Base-by-base conservation (phyloP, 169 alveolate genomes). In the Pseudocohnilembus persalinus region DNA sequence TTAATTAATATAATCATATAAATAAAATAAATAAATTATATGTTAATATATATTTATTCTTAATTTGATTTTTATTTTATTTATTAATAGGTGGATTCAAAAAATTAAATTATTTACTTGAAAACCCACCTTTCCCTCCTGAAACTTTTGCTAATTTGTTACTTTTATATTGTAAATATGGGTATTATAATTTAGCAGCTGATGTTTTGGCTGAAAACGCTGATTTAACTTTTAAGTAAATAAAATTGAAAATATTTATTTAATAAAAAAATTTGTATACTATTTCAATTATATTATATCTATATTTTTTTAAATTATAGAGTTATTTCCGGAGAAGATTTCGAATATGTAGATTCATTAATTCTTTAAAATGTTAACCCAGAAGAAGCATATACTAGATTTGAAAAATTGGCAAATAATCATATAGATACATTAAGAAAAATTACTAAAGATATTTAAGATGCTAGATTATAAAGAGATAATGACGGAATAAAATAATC, bases 191-290 rank as follows among this genome's bases (percentile, higher is more conserved):
- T 78, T 91, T 96, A 29, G 99, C 99, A 20, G 98, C 98, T 24
- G 99, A 97, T 92, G 95, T 97, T 73, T 88, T 95, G 26, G 98
- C 98, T 78, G 98, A 97, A 89, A 96, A 97, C 79, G 94, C 97
- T n/a, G 96, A 95, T 78, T 89, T 97, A 26, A 94, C 97, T 24
- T 94, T 91, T 73, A 95, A 93, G 82, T 93, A 49, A 49, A 49
- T 11, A 11, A 49, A 11, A 11, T 49, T 4, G 68, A 20, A 49
- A 49, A 49, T 49, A 49, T 49, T 11, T 11, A 11, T 49, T 49
- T 49, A 49, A 49, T 49, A 49, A 49, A 49, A 49, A 11, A 49
- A 11, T 49, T 49, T 49, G 20, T n/a, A n/a, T n/a, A n/a, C n/a
- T n/a, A n/a, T n/a, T n/a, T n/a, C n/a, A n/a, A n/a, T n/a, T n/a